Percentiles rank a stretch among this genome's conserved stretches.
phyloP scores from a whole-genome alignment of 2,329 filamentous ascomycete species.

The Penicillium sp. region DNA sequence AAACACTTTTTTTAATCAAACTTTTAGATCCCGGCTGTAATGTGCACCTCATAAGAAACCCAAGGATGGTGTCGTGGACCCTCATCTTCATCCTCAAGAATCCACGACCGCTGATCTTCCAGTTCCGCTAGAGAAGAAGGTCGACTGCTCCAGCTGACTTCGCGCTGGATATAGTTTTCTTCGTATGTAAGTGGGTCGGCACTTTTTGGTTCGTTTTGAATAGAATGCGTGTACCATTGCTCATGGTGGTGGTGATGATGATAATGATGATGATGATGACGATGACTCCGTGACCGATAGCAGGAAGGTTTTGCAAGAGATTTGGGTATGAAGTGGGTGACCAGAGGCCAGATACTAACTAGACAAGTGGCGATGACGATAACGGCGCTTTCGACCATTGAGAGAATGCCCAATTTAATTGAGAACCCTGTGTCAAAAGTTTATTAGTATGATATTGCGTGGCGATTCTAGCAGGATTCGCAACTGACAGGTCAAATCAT shows the following conservation, averaged over 20 bases:
- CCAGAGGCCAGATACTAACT: conserved; percentile 22
- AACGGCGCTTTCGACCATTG: conserved; percentile 20
- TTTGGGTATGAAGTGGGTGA: conserved; percentile 7
- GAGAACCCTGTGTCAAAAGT: conserved; percentile 15
- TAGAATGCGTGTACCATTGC: conserved; percentile 10
- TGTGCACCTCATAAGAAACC: not conserved
- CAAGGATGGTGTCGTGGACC: not conserved
- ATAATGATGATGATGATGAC: too few relatives aligned
- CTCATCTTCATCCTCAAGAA: conserved; percentile 1
- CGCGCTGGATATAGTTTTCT: not conserved
- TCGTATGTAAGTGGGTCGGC: not conserved
- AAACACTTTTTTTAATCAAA: not conserved
- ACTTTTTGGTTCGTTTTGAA: not conserved
- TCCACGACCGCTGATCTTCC: conserved; percentile 14
- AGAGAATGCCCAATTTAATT: conserved; percentile 18
- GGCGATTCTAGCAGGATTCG: not conserved
- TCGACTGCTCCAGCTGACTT: not conserved
- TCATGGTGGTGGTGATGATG: not conserved
- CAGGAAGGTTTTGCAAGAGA: not conserved
- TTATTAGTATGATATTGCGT: not conserved
- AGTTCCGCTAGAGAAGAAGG: conserved; percentile 16
- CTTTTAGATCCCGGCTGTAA: not conserved
- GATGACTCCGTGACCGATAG: not conserved
- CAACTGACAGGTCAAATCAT: conserved; percentile 18
- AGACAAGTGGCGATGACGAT: conserved; percentile 25